Percentiles rank a stretch among this genome's conserved stretches.
Evolutionary conservation across 2,329 filamentous ascomycete species (phyloP).

Genomic region (Fusarium mexicanum): DNA sequence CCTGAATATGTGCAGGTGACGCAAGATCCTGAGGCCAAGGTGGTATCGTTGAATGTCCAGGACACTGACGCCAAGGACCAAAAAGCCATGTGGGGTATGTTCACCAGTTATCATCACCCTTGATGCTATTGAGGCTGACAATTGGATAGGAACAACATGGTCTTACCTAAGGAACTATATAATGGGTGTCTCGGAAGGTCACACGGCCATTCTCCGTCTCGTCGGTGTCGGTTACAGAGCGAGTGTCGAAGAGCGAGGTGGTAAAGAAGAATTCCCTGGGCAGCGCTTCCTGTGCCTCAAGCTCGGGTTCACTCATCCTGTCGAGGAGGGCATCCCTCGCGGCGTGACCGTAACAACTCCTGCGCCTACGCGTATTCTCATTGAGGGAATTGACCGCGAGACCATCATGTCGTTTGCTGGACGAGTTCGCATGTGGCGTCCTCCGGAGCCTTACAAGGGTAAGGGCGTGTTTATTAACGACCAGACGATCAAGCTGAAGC

Average conservation of each 20-base stretch:
- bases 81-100: constrained; percentile 93
- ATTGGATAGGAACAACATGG: constrained; percentile 79
- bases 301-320: constrained; percentile 95
- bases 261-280: constrained; percentile 78
- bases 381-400: constrained; percentile 89
- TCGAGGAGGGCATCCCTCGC: constrained; percentile 84
- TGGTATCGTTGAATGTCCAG: constrained; percentile 74
- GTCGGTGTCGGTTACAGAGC: constrained; percentile 97
- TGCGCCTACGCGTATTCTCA: constrained; percentile 87
- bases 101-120: background rate
- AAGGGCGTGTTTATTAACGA: constrained; percentile 99
- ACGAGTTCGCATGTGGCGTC: constrained; percentile 85
- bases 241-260: constrained; percentile 79
- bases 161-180: constrained; percentile 91
- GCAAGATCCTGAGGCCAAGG: constrained; percentile 70
- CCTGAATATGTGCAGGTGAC: constrained; percentile 80
- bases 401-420: constrained; percentile 92
- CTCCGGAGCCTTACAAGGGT: constrained; percentile 97
- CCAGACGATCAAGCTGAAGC: constrained; percentile 97
- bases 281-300: constrained; percentile 93
- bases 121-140: constrained; percentile 9
- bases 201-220: constrained; percentile 90
- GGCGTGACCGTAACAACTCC: constrained; percentile 89
- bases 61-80: constrained; percentile 77
- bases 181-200: constrained; percentile 93